Conservation (phyloP, 129 eudicot genomes). For the Heracleum sosnowskyi region DNA sequence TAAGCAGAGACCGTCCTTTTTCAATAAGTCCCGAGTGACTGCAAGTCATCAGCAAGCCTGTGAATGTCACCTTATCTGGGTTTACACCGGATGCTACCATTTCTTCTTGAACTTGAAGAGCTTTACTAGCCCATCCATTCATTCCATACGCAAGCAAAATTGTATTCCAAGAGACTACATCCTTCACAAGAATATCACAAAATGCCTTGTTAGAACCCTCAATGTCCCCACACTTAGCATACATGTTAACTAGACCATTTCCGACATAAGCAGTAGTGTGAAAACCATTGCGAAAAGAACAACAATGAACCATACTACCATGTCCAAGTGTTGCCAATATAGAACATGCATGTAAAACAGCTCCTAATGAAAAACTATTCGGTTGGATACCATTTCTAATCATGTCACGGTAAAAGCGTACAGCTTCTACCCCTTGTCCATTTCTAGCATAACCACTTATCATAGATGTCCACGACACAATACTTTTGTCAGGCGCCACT, state of each 20-base stretch:
- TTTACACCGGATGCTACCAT: conserved; percentile 39
- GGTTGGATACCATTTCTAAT: conserved; percentile 28
- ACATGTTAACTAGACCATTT: conserved; percentile 76
- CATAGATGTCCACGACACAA: conserved; percentile 79
- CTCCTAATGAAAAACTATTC: conserved; percentile 62
- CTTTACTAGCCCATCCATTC: conserved; percentile 52
- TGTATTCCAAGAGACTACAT: conserved; percentile 70
- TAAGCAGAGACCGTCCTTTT: conserved; percentile 31
- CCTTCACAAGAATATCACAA: conserved; percentile 39
- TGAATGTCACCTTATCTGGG: conserved; percentile 70
- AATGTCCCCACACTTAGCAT: conserved; percentile 77
- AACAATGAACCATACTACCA: conserved; percentile 59
- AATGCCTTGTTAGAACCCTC: conserved; percentile 38
- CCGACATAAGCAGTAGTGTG: conserved; percentile 53
- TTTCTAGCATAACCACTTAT: conserved; percentile 53
- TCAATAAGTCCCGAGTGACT: conserved; percentile 68
- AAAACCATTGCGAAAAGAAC: conserved; percentile 38
- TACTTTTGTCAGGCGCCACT: conserved; percentile 46
- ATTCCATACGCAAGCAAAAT: conserved; percentile 63
- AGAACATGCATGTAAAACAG: conserved; percentile 70
- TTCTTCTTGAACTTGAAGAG: conserved; percentile 34
- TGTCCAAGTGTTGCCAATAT: conserved; percentile 49
- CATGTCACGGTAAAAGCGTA: conserved; percentile 41
- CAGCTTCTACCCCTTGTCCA: conserved; percentile 47
- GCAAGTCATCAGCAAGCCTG: conserved; percentile 71